Conservation (phyloP, 768 basidiomycete species). For the Phanerochaete carnosa region DNA sequence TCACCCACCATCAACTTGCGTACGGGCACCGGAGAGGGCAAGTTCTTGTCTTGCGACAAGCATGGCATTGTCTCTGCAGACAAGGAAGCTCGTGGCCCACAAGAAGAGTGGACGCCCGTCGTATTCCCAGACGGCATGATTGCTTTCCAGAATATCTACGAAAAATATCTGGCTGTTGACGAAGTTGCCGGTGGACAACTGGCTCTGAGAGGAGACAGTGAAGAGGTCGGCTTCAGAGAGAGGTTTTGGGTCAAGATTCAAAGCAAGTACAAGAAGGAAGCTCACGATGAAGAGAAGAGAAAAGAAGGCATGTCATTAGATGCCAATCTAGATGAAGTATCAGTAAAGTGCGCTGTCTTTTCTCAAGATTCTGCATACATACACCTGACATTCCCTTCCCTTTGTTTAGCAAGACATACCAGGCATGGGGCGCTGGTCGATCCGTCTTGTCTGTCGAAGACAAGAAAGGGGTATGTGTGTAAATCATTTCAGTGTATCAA, state of each 20-base stretch:
- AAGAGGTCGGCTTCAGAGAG: slow-evolving; percentile 81
- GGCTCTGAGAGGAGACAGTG: slow-evolving; percentile 78
- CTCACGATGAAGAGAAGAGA: slow-evolving; percentile 56
- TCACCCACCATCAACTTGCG: slow-evolving; percentile 82
- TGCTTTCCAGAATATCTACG: slow-evolving; percentile 85
- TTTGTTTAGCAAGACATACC: slow-evolving; percentile 62
- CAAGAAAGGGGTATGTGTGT: slow-evolving; percentile 59
- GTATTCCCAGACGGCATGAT: slow-evolving; percentile 75
- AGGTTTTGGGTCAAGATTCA: slow-evolving; percentile 90
- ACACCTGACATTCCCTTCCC: slow-evolving; percentile 4
- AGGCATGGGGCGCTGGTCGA: slow-evolving; percentile 83
- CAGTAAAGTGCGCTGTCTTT: slow-evolving; percentile 58
- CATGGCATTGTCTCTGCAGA: slow-evolving; percentile 83
- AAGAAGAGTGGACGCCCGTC: slow-evolving; percentile 85
- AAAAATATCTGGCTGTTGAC: slow-evolving; percentile 83
- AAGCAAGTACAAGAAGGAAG: slow-evolving; percentile 84
- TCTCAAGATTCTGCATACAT: neutral
- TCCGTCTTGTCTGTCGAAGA: slow-evolving; percentile 67
- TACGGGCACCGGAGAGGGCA: slow-evolving; percentile 83
- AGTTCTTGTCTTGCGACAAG: slow-evolving; percentile 86
- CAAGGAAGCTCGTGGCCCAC: slow-evolving; percentile 85
- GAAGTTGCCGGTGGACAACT: slow-evolving; percentile 82
- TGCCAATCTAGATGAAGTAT: slow-evolving; percentile 60
- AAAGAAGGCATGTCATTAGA: slow-evolving; percentile 33
- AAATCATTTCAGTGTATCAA: slow-evolving; percentile 6